phyloP scores from a whole-genome alignment of 2,329 filamentous ascomycete species.

The Fusarium anguioides region DNA sequence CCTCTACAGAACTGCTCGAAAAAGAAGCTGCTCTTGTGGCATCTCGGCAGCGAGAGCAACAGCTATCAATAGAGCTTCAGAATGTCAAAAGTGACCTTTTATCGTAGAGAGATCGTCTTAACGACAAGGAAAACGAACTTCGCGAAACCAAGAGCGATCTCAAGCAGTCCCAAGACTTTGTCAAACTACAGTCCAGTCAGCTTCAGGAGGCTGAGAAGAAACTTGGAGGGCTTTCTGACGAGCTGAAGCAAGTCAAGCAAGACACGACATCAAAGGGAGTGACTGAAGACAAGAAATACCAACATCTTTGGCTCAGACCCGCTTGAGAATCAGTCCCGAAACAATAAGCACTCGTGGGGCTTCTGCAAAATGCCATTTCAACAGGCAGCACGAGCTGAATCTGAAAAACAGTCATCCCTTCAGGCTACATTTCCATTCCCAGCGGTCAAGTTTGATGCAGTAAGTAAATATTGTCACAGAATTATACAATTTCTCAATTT shows the following conservation, averaged over 20 bases:
- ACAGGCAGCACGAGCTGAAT: background rate
- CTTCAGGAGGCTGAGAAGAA: background rate
- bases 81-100: background rate
- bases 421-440: background rate
- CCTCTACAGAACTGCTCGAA: background rate
- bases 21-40: slow-evolving; percentile 1
- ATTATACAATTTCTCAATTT: background rate
- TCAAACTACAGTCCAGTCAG: background rate
- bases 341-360: no score
- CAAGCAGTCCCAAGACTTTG: background rate
- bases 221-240: background rate
- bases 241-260: background rate
- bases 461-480: background rate
- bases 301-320: background rate
- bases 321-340: no score
- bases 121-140: background rate
- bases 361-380: no score
- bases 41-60: slow-evolving; percentile 2
- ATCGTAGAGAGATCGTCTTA: background rate
- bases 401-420: background rate
- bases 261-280: background rate
- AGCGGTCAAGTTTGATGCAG: background rate
- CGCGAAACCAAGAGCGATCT: background rate
- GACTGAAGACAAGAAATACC: background rate
- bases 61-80: slow-evolving; percentile 4